A percentile compares a stretch with the other conserved stretches of the same genome.
Evolutionary conservation across 768 basidiomycete genomes (phyloP).

Genomic region (Leccinellum albellum): DNA sequence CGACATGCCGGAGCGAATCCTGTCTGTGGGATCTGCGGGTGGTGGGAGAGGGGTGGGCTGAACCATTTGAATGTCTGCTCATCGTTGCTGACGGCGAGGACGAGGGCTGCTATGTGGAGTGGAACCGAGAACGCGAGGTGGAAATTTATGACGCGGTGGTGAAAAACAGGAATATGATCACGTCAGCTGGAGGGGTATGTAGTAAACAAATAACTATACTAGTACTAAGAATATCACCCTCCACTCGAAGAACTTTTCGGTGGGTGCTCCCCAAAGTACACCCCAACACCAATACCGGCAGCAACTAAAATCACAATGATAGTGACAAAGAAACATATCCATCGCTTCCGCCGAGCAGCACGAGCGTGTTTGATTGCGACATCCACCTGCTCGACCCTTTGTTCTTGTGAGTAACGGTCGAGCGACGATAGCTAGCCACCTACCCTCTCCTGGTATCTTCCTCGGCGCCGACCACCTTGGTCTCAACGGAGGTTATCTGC

Average conservation of each 20-base stretch:
- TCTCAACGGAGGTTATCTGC: slow-evolving; percentile 60
- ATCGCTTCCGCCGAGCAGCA: slow-evolving; percentile 73
- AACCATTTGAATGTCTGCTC: slow-evolving; percentile 24
- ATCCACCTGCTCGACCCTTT: slow-evolving; percentile 54
- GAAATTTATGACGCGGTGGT: slow-evolving; percentile 18
- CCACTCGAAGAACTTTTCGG: neutral
- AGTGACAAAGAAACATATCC: slow-evolving; percentile 76
- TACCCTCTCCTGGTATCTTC: slow-evolving; percentile 70
- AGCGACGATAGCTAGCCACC: slow-evolving; percentile 19
- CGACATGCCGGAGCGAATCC: slow-evolving; percentile 64
- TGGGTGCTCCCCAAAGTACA: slow-evolving; percentile 22
- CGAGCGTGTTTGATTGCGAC: slow-evolving; percentile 67
- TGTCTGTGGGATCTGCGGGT: slow-evolving; percentile 39
- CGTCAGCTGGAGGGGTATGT: slow-evolving; percentile 13
- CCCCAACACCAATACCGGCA: slow-evolving; percentile 28
- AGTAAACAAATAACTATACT: too few species aligned
- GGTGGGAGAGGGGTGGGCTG: slow-evolving; percentile 28
- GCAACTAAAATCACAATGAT: slow-evolving; percentile 56
- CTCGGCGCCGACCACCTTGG: slow-evolving; percentile 58
- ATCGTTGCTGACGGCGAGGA: slow-evolving; percentile 16
- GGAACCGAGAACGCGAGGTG: neutral
- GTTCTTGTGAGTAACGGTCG: neutral
- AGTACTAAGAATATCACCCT: neutral
- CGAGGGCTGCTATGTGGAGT: neutral
- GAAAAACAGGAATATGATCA: slow-evolving; percentile 20